Percentiles rank a stretch among this genome's conserved stretches.
Evolutionary conservation across 2,329 filamentous ascomycete genomes (phyloP).

Genomic region (Teratosphaeriaceae sp.): DNA sequence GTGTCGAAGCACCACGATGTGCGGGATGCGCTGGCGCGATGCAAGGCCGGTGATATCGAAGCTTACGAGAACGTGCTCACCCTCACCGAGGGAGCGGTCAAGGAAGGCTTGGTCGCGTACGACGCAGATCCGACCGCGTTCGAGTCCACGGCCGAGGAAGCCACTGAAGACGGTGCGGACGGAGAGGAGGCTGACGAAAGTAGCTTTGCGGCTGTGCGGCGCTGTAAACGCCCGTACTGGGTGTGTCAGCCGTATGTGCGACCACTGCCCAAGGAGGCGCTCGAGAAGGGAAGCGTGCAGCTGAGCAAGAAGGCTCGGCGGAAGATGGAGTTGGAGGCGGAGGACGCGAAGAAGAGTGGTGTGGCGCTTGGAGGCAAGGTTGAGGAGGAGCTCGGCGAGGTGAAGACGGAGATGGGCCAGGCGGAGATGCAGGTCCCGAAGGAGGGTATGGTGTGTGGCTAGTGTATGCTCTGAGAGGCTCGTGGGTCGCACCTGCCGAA

Average conservation of each 20-base stretch:
- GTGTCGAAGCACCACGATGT: slow-evolving; percentile 75
- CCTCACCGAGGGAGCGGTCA: slow-evolving; percentile 69
- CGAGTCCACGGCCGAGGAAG: slow-evolving; percentile 12
- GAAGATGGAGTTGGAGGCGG: slow-evolving; percentile 21
- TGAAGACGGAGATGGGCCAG: slow-evolving; percentile 15
- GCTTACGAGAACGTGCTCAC: slow-evolving; percentile 70
- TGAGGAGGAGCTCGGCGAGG: slow-evolving; percentile 14
- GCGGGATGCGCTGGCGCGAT: slow-evolving; percentile 71
- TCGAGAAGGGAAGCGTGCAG: slow-evolving; percentile 26
- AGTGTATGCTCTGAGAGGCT: background rate
- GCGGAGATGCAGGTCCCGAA: slow-evolving; percentile 34
- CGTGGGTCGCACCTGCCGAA: background rate
- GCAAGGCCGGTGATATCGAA: slow-evolving; percentile 62
- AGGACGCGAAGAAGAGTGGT: slow-evolving; percentile 23
- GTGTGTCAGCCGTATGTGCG: slow-evolving; percentile 81
- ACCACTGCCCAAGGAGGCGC: slow-evolving; percentile 78
- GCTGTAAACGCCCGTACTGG: slow-evolving; percentile 82
- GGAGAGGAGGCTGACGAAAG: slow-evolving; percentile 25
- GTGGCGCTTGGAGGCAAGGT: slow-evolving; percentile 24
- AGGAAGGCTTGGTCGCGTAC: slow-evolving; percentile 64
- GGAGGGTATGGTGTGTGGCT: slow-evolving; percentile 41
- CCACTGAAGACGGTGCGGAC: background rate
- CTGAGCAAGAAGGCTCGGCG: slow-evolving; percentile 22
- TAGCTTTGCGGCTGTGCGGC: slow-evolving; percentile 55
- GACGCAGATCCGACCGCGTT: slow-evolving; percentile 37